Evolutionary conservation across 495 filamentous ascomycete species (phyloP).

Genomic region (Penicillium paxilli): DNA sequence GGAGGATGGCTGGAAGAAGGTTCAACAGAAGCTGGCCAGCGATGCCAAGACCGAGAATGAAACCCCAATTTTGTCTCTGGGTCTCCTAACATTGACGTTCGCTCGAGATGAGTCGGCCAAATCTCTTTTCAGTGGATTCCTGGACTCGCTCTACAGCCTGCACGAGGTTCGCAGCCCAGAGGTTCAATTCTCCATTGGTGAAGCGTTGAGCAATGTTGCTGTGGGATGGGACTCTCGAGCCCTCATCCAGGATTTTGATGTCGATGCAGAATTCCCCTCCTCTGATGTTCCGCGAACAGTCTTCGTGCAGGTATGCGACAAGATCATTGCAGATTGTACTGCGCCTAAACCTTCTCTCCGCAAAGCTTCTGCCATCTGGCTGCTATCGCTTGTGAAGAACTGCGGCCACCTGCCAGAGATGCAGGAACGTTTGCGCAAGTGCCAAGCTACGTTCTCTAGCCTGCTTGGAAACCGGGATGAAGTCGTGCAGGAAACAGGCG

Average conservation of each 20-base stretch:
- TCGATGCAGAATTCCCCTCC: slow-evolving; percentile 50
- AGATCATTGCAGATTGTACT: slow-evolving; percentile 70
- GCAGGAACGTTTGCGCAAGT: slow-evolving; percentile 69
- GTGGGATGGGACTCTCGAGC: slow-evolving; percentile 76
- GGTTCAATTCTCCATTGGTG: slow-evolving; percentile 84
- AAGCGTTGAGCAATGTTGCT: slow-evolving; percentile 74
- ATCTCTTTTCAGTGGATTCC: slow-evolving; percentile 40
- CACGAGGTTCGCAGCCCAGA: slow-evolving; percentile 84
- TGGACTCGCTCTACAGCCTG: slow-evolving; percentile 66
- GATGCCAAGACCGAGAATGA: slow-evolving; percentile 81
- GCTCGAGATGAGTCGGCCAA: slow-evolving; percentile 33
- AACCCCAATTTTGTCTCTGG: slow-evolving; percentile 73
- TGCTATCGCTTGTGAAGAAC: slow-evolving; percentile 88
- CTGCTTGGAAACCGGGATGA: slow-evolving; percentile 89
- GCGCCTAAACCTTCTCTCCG: slow-evolving; percentile 81
- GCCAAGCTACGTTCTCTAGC: slow-evolving; percentile 82
- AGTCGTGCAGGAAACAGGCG: slow-evolving; percentile 92
- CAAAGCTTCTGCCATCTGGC: slow-evolving; percentile 90
- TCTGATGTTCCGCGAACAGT: slow-evolving; percentile 45
- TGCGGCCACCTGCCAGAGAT: slow-evolving; percentile 75
- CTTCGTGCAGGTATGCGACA: slow-evolving; percentile 60
- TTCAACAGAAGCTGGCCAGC: slow-evolving; percentile 59
- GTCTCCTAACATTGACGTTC: slow-evolving; percentile 59
- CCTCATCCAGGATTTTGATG: slow-evolving; percentile 58
- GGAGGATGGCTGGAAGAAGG: slow-evolving; percentile 35